Percentiles rank a stretch among this genome's conserved stretches.
Evolutionary conservation across 495 filamentous ascomycete genomes (phyloP).

Genomic region (Lepidopterella palustris): DNA sequence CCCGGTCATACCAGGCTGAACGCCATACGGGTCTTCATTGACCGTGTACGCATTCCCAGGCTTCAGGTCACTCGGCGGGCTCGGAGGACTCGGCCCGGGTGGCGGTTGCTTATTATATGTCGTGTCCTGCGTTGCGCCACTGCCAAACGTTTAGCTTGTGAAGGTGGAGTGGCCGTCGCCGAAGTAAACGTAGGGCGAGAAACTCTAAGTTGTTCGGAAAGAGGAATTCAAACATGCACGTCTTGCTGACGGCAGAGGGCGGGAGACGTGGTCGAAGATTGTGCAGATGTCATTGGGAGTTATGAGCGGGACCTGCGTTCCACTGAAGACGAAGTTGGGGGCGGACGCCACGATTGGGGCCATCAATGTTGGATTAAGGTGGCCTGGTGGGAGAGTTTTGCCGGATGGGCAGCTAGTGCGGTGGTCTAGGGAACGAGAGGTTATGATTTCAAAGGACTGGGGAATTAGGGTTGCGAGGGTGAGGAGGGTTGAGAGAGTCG

Average conservation of each 20-base stretch:
- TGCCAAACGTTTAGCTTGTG: not conserved
- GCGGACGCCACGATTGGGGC: not conserved
- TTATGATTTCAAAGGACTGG: not conserved
- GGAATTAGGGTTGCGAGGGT: not conserved
- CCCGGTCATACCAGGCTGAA: not conserved
- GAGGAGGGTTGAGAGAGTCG: not conserved
- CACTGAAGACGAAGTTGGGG: not conserved
- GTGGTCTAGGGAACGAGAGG: not conserved
- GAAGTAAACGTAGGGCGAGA: constrained; percentile 7
- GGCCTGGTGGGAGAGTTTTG: not conserved
- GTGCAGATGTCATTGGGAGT: constrained; percentile 1
- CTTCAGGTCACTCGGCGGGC: not conserved
- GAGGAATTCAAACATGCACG: constrained; percentile 21
- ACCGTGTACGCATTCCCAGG: constrained; percentile 18
- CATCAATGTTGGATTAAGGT: not conserved
- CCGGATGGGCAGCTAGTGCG: not conserved
- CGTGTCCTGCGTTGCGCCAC: constrained; percentile 5
- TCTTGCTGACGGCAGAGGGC: constrained; percentile 13
- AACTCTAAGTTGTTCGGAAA: constrained; percentile 14
- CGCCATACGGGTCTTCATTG: not conserved
- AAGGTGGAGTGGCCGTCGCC: constrained; percentile 11
- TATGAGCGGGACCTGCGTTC: not conserved
- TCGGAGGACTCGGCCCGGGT: not conserved
- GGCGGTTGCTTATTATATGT: constrained; percentile 6
- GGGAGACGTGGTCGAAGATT: constrained; percentile 17